Conservation (phyloP, 768 basidiomycete species). For the Hydnum rufescens region DNA sequence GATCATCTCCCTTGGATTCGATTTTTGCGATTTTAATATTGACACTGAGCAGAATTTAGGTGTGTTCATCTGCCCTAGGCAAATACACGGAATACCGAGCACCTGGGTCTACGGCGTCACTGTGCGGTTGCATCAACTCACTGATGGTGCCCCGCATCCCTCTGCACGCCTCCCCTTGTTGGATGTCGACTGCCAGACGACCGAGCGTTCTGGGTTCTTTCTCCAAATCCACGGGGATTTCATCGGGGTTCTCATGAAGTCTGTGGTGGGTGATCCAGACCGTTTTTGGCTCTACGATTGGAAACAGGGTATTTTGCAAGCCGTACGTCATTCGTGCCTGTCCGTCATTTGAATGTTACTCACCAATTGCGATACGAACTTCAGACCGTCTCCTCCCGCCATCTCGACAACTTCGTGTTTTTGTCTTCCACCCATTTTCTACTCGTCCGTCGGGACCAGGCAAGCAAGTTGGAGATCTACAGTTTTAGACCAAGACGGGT, state of each 20-base stretch:
- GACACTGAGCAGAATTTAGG: not conserved
- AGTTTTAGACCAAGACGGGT: not conserved
- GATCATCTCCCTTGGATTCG: not conserved
- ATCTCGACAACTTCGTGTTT: not conserved
- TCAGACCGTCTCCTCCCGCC: too few species aligned
- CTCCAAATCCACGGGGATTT: conserved; percentile 1
- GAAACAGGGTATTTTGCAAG: not conserved
- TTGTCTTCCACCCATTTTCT: not conserved
- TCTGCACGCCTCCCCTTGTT: not conserved
- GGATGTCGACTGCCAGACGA: not conserved
- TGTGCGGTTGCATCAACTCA: not conserved
- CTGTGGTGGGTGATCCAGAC: not conserved
- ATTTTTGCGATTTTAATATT: not conserved
- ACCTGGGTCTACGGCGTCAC: too few species aligned
- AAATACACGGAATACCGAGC: not conserved
- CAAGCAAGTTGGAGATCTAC: not conserved
- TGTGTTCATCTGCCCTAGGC: not conserved
- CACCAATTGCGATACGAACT: too few species aligned
- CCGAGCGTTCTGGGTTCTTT: not conserved
- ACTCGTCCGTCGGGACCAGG: not conserved
- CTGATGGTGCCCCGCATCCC: not conserved
- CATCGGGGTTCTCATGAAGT: not conserved
- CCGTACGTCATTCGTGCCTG: not conserved
- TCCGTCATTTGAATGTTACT: not conserved
- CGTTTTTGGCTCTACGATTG: not conserved